Conservation (phyloP, 192 early-diverging fungal species). For the Entrophospora sp. region DNA sequence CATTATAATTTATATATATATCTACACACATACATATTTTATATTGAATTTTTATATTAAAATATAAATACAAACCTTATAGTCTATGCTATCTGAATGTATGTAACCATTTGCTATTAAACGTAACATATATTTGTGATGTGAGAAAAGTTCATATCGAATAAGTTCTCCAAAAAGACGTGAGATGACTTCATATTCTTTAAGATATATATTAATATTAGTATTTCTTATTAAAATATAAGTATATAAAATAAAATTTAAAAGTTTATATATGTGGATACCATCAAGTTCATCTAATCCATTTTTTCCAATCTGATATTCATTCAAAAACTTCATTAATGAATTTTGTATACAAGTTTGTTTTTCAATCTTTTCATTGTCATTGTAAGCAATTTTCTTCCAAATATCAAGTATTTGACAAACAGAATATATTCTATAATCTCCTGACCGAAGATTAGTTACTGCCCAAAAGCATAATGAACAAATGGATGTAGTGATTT, state of each 20-base stretch:
- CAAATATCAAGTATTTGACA: constrained; percentile 34
- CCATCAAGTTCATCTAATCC: not conserved
- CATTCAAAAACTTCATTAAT: constrained; percentile 41
- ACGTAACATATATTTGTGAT: constrained; percentile 45
- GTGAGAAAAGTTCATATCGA: constrained; percentile 36
- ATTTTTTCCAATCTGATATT: constrained; percentile 19
- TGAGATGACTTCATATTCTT: constrained; percentile 29
- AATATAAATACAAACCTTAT: too few species aligned
- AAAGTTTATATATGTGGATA: too few species aligned
- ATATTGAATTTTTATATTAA: too few species aligned
- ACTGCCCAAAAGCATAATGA: constrained; percentile 47
- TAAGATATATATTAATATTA: not conserved
- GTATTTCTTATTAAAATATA: too few species aligned
- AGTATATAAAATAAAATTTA: too few species aligned
- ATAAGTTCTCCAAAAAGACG: constrained; percentile 47
- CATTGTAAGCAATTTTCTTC: constrained; percentile 20
- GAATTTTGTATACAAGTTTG: constrained; percentile 34
- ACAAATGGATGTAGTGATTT: constrained; percentile 20
- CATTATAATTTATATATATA: too few species aligned
- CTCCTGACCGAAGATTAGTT: constrained; percentile 34
- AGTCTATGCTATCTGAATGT: constrained; percentile 19
- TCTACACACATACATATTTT: too few species aligned
- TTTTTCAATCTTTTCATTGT: constrained; percentile 13
- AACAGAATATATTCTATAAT: constrained; percentile 38
- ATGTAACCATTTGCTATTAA: constrained; percentile 49